Base-by-base conservation (phyloP, 1,139 yeast species). In the Eremothecium sinecaudum region DNA sequence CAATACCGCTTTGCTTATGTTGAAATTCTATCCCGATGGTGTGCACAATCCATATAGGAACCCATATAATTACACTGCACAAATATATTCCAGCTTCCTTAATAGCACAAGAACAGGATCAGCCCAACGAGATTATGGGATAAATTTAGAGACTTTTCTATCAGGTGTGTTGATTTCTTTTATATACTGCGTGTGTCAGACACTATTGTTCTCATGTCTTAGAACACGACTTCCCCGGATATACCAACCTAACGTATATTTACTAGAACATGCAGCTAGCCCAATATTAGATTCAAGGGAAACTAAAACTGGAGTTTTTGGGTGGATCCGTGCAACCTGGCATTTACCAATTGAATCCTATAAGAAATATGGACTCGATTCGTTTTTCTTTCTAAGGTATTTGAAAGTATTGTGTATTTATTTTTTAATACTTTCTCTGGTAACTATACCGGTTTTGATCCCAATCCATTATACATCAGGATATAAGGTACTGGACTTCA, bases 371-470 rank as follows among this genome's bases (percentile, higher is more conserved):
- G 86, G 86, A 0, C 50, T 78, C n/a, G 87, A 79, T 52, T 70
- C 80, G 0, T 78, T 75, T 47, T 71, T 75, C 44, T 74, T 78
- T 43, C 45, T 78, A 3, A 53, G 86, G 35, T 78, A 65, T 44
- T 51, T 78, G 26, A 61, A 63, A 34, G 58, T 73, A 2, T 44
- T 77, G 15, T 49, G 69, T 22, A 44, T 69, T 2, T 65, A 73
- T 38, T 77, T 77, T 45, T 38, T 61, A 1, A 61, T 67, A 0
- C 54, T 76, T 16, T 75, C 81, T 0, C 34, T 66, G 1, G 36
- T 75, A 17, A 74, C 73, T 39, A 59, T 76, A 36, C 62, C 76
- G 0, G 58, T 77, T 0, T 56, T 79, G 19, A 47, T 76, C 2
- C 82, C 84, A 0, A 59, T 77, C 2, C 78, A 79, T 50, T 63